Base-by-base conservation (phyloP, 352 stramenopile genomes). In the Elongisporangium anandrum region DNA sequence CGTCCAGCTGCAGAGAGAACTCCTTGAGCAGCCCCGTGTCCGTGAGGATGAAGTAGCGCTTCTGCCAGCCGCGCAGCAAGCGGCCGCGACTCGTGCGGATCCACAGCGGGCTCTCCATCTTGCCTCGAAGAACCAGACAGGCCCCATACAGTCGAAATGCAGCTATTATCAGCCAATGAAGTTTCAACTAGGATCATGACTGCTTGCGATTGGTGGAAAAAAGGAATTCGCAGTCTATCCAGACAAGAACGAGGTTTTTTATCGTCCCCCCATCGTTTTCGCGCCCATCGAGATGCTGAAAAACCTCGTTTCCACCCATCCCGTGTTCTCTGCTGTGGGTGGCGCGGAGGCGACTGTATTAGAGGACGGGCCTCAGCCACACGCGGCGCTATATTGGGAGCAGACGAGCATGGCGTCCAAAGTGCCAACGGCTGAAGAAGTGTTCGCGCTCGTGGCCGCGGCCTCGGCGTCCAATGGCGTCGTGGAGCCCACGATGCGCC, bases 21-120 rank as follows among this genome's bases (percentile, higher is more conserved):
- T 90, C 82, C 9, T 72, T 72, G 5, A 90, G 55, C 51, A 66
- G 52, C 0, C 78, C 76, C n/a, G 64, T 54, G n/a, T 72, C 58
- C 0, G 72, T 69, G 21, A 92, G 67, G 45, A 88, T 73, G 53
- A 85, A 73, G 61, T 92, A 90, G 50, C 78, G 76, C 70, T 88
- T 87, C 61, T 84, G 69, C 82, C 82, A 92, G 58, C 66, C 69
- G 56, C 70, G 74, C 21, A 92, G 69, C 34, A 92, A 64, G 61
- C 84, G 85, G 34, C 70, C 69, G 55, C 77, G 73, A 26, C 69
- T 62, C 15, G 73, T 71, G 39, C 79, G 79, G 16, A 77, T 70
- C 59, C 64, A 88, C 38, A 91, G 57, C 13, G 82, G 61, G 68
- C 81, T 77, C 54, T 91, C 78, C 73, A 87, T 88, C 20, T 60